Evolutionary conservation across 2,329 filamentous ascomycete species (phyloP).

Genomic region (Aureobasidium uvarum): DNA sequence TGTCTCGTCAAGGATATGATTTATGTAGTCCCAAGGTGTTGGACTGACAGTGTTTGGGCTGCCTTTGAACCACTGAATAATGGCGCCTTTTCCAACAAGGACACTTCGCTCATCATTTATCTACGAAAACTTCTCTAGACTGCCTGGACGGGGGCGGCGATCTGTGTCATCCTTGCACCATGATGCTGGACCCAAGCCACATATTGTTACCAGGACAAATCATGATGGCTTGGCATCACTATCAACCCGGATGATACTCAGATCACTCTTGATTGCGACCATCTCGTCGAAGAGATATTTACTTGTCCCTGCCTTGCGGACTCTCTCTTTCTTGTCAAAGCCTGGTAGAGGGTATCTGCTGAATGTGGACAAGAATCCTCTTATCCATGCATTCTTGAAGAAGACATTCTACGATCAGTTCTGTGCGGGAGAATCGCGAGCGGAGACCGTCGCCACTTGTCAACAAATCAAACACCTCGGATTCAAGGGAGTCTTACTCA

Average conservation of each 20-base stretch:
- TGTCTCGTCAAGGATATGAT: too few relatives aligned
- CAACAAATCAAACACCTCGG: constrained; percentile 35
- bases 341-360: constrained; percentile 36
- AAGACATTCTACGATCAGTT: constrained; percentile 57
- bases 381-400: constrained; percentile 48
- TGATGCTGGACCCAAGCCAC: too few relatives aligned
- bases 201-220: too few relatives aligned
- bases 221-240: too few relatives aligned
- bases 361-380: constrained; percentile 50
- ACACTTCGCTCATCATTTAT: too few relatives aligned
- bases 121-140: too few relatives aligned
- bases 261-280: neutral
- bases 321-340: neutral
- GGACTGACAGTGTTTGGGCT: too few relatives aligned
- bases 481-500: constrained; percentile 54
- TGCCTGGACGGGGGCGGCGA: too few relatives aligned
- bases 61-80: too few relatives aligned
- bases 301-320: neutral
- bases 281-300: neutral
- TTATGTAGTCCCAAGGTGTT: too few relatives aligned
- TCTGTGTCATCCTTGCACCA: too few relatives aligned
- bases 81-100: too few relatives aligned
- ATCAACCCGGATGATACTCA: neutral
- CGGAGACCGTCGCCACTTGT: constrained; percentile 47
- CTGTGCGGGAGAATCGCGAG: constrained; percentile 53